Conservation (phyloP, 2,329 filamentous ascomycete species). For the Trichoderma afroharzianum region DNA sequence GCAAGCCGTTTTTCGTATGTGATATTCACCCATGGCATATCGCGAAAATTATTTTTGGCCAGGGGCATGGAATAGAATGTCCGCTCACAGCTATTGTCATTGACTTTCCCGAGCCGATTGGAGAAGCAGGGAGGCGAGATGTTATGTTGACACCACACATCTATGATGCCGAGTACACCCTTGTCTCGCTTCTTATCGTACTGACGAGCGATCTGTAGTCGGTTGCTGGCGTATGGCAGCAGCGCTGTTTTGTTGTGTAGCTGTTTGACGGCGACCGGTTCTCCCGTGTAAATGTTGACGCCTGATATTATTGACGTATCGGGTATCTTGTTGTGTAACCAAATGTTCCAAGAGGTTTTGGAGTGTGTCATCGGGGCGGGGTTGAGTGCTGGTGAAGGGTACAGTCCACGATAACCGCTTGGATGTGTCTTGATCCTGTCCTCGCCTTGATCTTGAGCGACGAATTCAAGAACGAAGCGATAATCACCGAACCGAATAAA, state of each 20-base stretch:
- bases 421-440: not conserved
- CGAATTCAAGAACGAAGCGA: not conserved
- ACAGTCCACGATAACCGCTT: not conserved
- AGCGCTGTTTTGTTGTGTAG: not conserved
- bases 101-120: not conserved
- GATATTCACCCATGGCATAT: not conserved
- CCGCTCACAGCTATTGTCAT: not conserved
- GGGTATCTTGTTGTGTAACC: not conserved
- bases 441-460: not conserved
- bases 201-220: not conserved
- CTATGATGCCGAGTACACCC: not conserved
- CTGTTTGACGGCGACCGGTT: not conserved
- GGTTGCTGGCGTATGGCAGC: not conserved
- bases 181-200: not conserved
- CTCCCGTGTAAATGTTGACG: not conserved
- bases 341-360: not conserved
- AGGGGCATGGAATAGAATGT: not conserved
- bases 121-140: not conserved
- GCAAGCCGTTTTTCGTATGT: not conserved
- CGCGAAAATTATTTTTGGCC: not conserved
- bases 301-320: not conserved
- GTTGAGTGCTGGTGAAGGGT: not conserved
- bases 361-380: not conserved
- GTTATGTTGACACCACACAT: not conserved
- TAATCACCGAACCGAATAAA: not conserved